Evolutionary conservation across 1,284 basidiomycete genomes (phyloP), one percentile per base, ranked within the genome.

Genomic region (Fistulina hepatica): DNA sequence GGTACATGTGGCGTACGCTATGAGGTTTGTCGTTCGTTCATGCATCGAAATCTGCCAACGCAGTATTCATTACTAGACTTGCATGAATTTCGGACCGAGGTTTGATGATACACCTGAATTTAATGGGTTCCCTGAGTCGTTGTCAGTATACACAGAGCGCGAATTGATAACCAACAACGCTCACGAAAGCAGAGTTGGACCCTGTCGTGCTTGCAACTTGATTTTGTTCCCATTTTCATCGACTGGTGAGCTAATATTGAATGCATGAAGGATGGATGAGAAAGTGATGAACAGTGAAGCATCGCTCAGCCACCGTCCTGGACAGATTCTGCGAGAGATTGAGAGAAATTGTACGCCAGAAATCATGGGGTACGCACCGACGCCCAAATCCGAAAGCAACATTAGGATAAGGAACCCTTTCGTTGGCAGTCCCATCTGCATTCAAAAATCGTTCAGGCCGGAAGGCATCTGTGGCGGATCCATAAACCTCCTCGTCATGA

Each of bases 401-500:
- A 6, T 37, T 35, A 5, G 40, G 32, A 21, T 39, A 31, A 26
- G 4, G 4, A 8, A 34, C 16, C 10, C 12, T 16, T 9, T 5
- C 21, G 19, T 39, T 17, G n/a, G 27, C n/a, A 12, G 9, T 9
- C 20, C 40, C 25, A 15, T 27, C 22, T n/a, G n/a, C n/a, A 16
- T 16, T 16, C 20, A 39, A 24, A 19, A 39, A 41, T 20, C 40
- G 34, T 25, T 41, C 40, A 10, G 40, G 40, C 17, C 34, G 25
- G 31, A 42, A 42, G 5, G 36, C 16, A 11, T 37, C 22, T 3
- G 40, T 35, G 16, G 33, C 32, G 35, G 35, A 23, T 42, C 37
- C 11, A 30, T 21, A 26, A 28, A n/a, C 43, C 11, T 64, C 62
- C 33, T 51, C 45, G 36, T 72, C 61, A 25, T 68, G 63, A 17